Evolutionary conservation across 495 filamentous ascomycete genomes (phyloP), one percentile per base, ranked within the genome.

Genomic region (Bombardia bombarda): DNA sequence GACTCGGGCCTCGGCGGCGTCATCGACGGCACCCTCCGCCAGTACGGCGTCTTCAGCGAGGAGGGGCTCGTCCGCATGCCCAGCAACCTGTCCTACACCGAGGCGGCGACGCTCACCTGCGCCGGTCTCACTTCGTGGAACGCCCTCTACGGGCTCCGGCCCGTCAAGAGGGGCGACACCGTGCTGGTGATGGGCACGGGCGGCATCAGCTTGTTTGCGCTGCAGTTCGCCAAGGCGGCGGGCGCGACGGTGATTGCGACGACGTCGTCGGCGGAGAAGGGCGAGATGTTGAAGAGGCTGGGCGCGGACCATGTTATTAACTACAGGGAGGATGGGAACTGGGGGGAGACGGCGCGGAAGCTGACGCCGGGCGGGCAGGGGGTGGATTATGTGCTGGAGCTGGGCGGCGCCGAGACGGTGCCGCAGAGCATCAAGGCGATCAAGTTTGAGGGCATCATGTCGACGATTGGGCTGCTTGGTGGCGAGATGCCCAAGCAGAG

Each of bases 171-270:
- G 0, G 87, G 86, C 1, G 68, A 90, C 40, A 68, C 61, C 3
- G 84, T 94, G 1, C 60, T 94, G 17, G 83, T 84, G 3, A 84
- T 90, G 54, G 87, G 87, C 21, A 90, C 85, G 4, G 87, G 87
- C 2, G 86, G 87, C 46, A 86, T 94, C 9, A 82, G 76, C 47
- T 74, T 88, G 9, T 90, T 92, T 52, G 84, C 72, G 13, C 48
- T 90, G 40, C 83, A 88, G 74, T 90, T 92, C 51, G 87, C 87
- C 34, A 90, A 87, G 63, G 84, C 85, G 0, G 84, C 82, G 9
- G 86, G 87, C 30, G 87, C 87, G 3, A 79, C 49, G 6, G 84
- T 92, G 23, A 90, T 94, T 44, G 78, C 85, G 0, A 92, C 87
- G 0, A 92, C 87, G 0, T 87, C 82, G 0, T 79, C 77, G 2